Evolutionary conservation across 805 yeast genomes (phyloP).

Genomic region (Zygoascus biomembranicola): DNA sequence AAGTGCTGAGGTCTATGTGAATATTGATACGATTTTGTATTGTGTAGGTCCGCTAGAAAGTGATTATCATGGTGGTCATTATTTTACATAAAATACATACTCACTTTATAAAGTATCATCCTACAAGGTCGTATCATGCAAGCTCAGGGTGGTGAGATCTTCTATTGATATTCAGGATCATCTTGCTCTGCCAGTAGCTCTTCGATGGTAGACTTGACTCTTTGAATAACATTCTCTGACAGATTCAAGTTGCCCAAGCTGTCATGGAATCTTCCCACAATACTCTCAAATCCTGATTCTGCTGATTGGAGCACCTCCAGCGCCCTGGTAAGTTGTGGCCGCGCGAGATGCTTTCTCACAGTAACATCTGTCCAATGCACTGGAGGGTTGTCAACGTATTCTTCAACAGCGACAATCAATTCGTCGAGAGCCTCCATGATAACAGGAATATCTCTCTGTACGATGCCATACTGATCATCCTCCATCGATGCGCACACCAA

Average conservation of each 20-base stretch:
- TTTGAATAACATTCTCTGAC: constrained; percentile 6
- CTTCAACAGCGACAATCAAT: constrained; percentile 20
- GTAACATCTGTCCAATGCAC: constrained; percentile 27
- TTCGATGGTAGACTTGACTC: neutral
- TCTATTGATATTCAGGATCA: neutral
- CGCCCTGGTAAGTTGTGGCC: constrained; percentile 15
- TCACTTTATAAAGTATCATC: neutral
- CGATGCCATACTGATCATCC: constrained; percentile 34
- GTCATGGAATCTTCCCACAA: constrained; percentile 22
- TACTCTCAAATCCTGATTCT: constrained; percentile 20
- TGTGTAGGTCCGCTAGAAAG: too few relatives aligned
- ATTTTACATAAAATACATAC: neutral
- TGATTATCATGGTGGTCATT: neutral
- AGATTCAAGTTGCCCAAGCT: constrained; percentile 24
- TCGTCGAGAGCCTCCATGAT: constrained; percentile 22
- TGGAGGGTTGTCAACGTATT: constrained; percentile 22
- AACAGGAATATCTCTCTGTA: constrained; percentile 32
- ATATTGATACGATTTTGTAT: neutral
- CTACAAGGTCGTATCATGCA: too few relatives aligned
- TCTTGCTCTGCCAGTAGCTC: neutral
- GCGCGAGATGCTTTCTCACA: constrained; percentile 5
- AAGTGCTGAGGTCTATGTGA: neutral
- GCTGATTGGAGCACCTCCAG: constrained; percentile 12
- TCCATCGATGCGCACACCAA: constrained; percentile 26
- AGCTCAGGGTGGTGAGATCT: too few relatives aligned